Base-by-base conservation (phyloP, 1,139 yeast genomes). In the Candida pseudoviswanathii region DNA sequence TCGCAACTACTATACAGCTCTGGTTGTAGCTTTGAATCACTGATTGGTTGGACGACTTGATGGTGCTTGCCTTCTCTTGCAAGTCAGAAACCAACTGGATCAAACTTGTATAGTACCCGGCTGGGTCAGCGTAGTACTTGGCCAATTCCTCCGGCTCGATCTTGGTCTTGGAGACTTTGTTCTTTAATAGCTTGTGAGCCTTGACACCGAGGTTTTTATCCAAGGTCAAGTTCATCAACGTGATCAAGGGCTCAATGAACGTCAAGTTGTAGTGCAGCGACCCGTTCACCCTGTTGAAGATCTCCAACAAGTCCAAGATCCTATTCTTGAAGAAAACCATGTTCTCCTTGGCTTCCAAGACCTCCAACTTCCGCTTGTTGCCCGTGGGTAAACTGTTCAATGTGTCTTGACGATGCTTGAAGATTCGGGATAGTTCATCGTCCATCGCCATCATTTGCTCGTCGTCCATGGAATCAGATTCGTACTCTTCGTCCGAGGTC, bases 381-480 rank as follows among this genome's bases (percentile, higher is more conserved):
- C 92, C 92, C 1, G 86, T 78, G 11, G 67, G 64, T 27, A 70
- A 57, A 32, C 66, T 67, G 9, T 78, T 67, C 48, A 87, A 65
- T 0, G 89, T 86, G 51, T 80, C 82, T 58, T 84, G 82, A 62
- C 95, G 81, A 60, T 91, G 94, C 59, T 86, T 83, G 76, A 94
- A 94, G 51, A 94, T 94, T 49, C 80, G 81, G 0, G 97, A 82
- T 32, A 94, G 73, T 53, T 90, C 95, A 27, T 79, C 90, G 64
- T 94, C 99, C 63, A 94, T 81, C 11, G 94, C 96, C 85, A 92
- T 84, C 99, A 94, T 94, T 65, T 91, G 92, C 58, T 92, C 98
- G 65, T 94, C 99, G 58, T 94, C 95, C 96, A 90, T 88, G 2
- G 91, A 82, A 54, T 89, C 96, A 9, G 87, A 89, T 50, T 83